These are phyloP conservation scores for Fibroporia radiculosa DNA, from an alignment of 768 basidiomycete genomes.

Conservation along the genomic window DNA sequence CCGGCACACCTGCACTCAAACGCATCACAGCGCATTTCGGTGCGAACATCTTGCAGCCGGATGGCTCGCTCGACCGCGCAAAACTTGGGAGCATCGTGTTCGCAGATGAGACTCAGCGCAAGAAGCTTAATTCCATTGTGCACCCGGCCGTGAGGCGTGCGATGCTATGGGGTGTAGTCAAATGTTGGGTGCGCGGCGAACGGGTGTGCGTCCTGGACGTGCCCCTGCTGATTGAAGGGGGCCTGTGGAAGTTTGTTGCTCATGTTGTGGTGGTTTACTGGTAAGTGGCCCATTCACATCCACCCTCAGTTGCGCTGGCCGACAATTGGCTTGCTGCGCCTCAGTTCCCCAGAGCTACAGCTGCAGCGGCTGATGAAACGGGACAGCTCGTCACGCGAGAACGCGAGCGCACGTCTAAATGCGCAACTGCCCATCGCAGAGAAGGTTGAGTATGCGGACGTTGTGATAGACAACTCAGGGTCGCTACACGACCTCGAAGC, in stretches of 20 bases:
- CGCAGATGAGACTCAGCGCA: constrained; percentile 62
- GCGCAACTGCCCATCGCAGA: constrained; percentile 75
- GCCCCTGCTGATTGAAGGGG: constrained; percentile 85
- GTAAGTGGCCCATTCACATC: constrained; percentile 44
- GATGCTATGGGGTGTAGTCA: constrained; percentile 64
- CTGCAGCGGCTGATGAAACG: constrained; percentile 75
- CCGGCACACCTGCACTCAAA: constrained; percentile 67
- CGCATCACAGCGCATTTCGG: constrained; percentile 72
- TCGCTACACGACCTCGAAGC: constrained; percentile 54
- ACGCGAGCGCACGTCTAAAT: constrained; percentile 66
- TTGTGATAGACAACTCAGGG: constrained; percentile 87
- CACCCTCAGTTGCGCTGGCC: too few relatives aligned
- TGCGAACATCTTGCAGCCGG: constrained; percentile 47
- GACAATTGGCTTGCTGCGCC: background rate
- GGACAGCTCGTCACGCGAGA: constrained; percentile 55
- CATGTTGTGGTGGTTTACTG: constrained; percentile 87
- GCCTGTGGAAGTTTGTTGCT: constrained; percentile 77
- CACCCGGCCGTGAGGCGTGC: constrained; percentile 84
- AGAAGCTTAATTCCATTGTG: constrained; percentile 72
- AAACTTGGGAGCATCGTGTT: constrained; percentile 84
- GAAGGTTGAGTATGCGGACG: constrained; percentile 81
- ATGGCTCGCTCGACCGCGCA: constrained; percentile 75
- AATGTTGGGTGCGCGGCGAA: constrained; percentile 70
- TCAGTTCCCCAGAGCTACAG: constrained; percentile 76
- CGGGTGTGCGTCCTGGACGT: constrained; percentile 83